Percentiles rank a stretch among this genome's conserved stretches.
These are phyloP conservation scores for Podila clonocystis DNA, from an alignment of 192 early-diverging fungal species.

Conservation along the genomic window DNA sequence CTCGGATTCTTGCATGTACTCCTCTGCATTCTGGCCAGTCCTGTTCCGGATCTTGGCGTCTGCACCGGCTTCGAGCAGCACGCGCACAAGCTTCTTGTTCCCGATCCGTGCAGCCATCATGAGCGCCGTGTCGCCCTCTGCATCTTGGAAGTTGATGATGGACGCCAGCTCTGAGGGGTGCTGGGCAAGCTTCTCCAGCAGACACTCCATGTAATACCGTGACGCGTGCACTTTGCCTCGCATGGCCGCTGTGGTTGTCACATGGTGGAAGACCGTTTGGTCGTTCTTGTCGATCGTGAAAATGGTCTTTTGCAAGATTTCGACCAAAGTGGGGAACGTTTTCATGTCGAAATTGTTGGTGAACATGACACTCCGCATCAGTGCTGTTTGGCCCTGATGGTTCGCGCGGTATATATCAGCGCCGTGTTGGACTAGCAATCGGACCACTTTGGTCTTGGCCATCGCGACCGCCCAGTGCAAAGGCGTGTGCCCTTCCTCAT, in stretches of 20 bases:
- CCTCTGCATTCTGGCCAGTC: constrained; percentile 71
- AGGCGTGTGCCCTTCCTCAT: constrained; percentile 94
- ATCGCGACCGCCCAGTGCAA: constrained; percentile 97
- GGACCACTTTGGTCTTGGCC: constrained; percentile 79
- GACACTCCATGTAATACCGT: constrained; percentile 89
- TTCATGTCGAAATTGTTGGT: constrained; percentile 89
- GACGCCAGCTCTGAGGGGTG: constrained; percentile 80
- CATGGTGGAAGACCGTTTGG: constrained; percentile 94
- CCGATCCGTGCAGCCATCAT: constrained; percentile 74
- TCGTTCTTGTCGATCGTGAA: constrained; percentile 78
- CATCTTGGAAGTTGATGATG: constrained; percentile 82
- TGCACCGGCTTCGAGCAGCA: constrained; percentile 71
- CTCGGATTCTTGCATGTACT: constrained; percentile 60
- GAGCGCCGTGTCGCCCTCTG: constrained; percentile 82
- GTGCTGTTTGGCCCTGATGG: constrained; percentile 86
- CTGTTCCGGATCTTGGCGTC: constrained; percentile 70
- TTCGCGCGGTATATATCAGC: constrained; percentile 80
- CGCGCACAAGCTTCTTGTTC: constrained; percentile 63
- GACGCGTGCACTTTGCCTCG: constrained; percentile 77
- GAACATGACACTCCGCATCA: constrained; percentile 91
- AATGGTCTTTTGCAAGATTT: constrained; percentile 79
- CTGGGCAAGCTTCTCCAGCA: constrained; percentile 73
- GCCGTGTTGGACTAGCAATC: constrained; percentile 76
- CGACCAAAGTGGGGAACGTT: constrained; percentile 76
- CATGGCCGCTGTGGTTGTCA: constrained; percentile 73